Evolutionary conservation across 169 alveolate species (phyloP).

Genomic region (Plasmodium coatneyi): DNA sequence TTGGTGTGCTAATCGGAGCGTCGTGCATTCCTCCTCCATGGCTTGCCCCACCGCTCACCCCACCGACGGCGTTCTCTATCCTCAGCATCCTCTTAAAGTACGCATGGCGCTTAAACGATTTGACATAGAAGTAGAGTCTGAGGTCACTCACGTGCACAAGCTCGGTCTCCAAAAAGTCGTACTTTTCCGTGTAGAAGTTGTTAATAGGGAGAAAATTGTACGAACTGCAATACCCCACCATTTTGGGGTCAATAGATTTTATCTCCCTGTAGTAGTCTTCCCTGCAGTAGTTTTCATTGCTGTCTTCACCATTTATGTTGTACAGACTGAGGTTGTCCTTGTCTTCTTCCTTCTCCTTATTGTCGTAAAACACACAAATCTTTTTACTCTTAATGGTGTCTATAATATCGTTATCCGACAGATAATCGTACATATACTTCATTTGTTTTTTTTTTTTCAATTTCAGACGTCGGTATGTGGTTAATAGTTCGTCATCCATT

Average conservation of each 20-base stretch:
- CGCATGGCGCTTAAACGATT: constrained; percentile 53
- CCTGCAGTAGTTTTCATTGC: constrained; percentile 14
- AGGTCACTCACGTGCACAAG: constrained; percentile 52
- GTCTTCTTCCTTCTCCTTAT: constrained; percentile 73
- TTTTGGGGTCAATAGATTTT: constrained; percentile 14
- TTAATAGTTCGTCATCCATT: not conserved
- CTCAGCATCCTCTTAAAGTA: constrained; percentile 39
- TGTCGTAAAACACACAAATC: constrained; percentile 63
- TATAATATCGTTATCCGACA: constrained; percentile 50
- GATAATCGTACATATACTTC: constrained; percentile 61
- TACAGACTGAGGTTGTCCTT: constrained; percentile 45
- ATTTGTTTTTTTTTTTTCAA: constrained; percentile 1
- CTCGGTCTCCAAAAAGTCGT: constrained; percentile 66
- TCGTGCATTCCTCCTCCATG: not conserved
- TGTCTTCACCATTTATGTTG: not conserved
- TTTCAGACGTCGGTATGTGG: constrained; percentile 14
- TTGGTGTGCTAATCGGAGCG: not conserved
- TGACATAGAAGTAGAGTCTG: constrained; percentile 39
- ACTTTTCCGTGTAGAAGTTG: constrained; percentile 66
- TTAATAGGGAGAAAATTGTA: constrained; percentile 65
- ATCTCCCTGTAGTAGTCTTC: constrained; percentile 62
- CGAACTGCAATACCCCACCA: constrained; percentile 65
- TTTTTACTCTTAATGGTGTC: constrained; percentile 75
- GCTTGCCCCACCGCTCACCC: not conserved
- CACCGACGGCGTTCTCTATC: constrained; percentile 3